These are phyloP conservation scores for Cymbopogon citratus DNA, from an alignment of 176 grass and related monocot species.

Conservation along the genomic window DNA sequence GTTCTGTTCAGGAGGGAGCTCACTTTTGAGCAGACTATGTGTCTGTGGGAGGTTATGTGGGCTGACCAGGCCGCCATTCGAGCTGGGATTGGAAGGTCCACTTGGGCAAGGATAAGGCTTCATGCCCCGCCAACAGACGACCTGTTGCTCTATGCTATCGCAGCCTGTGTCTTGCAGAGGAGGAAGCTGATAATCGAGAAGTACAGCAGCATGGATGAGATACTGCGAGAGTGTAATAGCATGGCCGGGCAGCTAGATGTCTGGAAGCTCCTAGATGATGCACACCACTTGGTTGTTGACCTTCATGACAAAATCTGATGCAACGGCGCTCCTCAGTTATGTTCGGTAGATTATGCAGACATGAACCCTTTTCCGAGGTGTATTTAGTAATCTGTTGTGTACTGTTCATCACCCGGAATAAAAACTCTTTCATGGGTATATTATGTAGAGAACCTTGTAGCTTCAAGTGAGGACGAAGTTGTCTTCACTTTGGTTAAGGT, in stretches of 20 bases:
- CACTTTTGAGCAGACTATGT: conserved; percentile 84
- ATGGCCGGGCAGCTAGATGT: conserved; percentile 89
- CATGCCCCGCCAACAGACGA: conserved; percentile 84
- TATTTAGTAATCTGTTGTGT: conserved; percentile 22
- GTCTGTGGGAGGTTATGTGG: conserved; percentile 97
- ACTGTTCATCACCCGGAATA: conserved; percentile 27
- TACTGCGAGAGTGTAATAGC: conserved; percentile 76
- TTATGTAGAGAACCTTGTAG: conserved; percentile 25
- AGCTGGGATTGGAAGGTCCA: conserved; percentile 68
- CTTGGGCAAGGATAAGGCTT: conserved; percentile 75
- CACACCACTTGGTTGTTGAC: conserved; percentile 74
- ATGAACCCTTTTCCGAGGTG: conserved; percentile 24
- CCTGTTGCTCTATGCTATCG: conserved; percentile 84
- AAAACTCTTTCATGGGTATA: conserved; percentile 16
- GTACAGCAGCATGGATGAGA: conserved; percentile 92
- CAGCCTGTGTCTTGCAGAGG: conserved; percentile 83
- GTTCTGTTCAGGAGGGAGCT: conserved; percentile 94
- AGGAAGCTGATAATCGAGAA: conserved; percentile 91
- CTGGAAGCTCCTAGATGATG: conserved; percentile 87
- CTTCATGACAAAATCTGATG: conserved; percentile 84
- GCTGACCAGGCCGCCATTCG: conserved; percentile 88
- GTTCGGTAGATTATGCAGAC: conserved; percentile 21
- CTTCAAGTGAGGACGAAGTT: conserved; percentile 30
- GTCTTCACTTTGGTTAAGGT: conserved; percentile 17
- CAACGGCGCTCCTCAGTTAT: conserved; percentile 16